Percentiles rank a stretch among this genome's conserved stretches.
Conservation (phyloP, 208 protist species). For the Leishmania major region DNA sequence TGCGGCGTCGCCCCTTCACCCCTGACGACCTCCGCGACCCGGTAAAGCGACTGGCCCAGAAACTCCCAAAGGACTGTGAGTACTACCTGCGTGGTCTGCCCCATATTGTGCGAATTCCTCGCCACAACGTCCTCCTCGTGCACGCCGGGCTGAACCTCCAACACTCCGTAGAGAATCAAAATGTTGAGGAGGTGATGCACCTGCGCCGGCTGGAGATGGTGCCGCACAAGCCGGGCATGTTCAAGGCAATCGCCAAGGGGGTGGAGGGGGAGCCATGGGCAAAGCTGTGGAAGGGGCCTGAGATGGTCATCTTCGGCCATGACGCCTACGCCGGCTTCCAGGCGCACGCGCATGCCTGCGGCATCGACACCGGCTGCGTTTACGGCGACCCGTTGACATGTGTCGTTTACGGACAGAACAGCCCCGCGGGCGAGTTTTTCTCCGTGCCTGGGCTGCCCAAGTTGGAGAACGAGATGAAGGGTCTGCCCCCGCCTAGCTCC, state of each 20-base stretch:
- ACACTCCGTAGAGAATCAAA: slow-evolving; percentile 62
- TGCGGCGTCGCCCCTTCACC: slow-evolving; percentile 49
- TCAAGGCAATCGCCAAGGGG: slow-evolving; percentile 67
- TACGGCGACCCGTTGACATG: slow-evolving; percentile 87
- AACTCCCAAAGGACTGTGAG: slow-evolving; percentile 75
- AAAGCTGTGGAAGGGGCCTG: slow-evolving; percentile 75
- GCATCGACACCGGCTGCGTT: slow-evolving; percentile 92
- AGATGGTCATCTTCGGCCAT: slow-evolving; percentile 90
- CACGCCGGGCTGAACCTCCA: slow-evolving; percentile 85
- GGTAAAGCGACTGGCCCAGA: slow-evolving; percentile 74
- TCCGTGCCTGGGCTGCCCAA: slow-evolving; percentile 73
- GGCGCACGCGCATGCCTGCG: slow-evolving; percentile 62
- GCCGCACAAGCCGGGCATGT: slow-evolving; percentile 27
- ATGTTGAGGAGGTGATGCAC: slow-evolving; percentile 85
- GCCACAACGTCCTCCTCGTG: slow-evolving; percentile 82
- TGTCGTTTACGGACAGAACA: slow-evolving; percentile 58
- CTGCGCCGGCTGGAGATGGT: slow-evolving; percentile 69
- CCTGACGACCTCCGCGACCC: slow-evolving; percentile 69
- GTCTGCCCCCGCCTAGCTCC: slow-evolving; percentile 68
- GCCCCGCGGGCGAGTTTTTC: slow-evolving; percentile 56
- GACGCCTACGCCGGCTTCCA: slow-evolving; percentile 86
- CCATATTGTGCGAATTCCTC: slow-evolving; percentile 83
- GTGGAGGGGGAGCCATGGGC: slow-evolving; percentile 66
- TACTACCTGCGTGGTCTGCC: slow-evolving; percentile 82
- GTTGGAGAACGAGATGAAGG: slow-evolving; percentile 64